A percentile compares a stretch with the other conserved stretches of the same genome.
Conservation (phyloP, 148 eudicot species). For the Rheum nobile region DNA sequence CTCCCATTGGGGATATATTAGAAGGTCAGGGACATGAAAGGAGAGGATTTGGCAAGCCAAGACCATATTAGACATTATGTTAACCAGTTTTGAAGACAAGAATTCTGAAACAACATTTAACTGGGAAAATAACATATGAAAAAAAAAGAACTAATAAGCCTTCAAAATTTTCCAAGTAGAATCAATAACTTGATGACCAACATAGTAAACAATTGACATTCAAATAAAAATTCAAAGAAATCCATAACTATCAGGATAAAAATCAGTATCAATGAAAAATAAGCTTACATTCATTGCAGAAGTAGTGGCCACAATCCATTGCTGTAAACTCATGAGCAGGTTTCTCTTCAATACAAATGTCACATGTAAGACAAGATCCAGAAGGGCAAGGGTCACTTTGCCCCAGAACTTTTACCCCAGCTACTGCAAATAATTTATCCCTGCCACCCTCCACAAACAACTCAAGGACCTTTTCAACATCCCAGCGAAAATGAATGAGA, state of each 20-base stretch:
- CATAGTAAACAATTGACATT: background rate
- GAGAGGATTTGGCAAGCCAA: background rate
- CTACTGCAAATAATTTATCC: conserved; percentile 37
- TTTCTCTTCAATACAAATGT: conserved; percentile 47
- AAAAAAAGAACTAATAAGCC: background rate
- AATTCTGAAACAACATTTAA: background rate
- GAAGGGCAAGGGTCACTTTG: conserved; percentile 16
- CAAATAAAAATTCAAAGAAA: background rate
- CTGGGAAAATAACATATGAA: background rate
- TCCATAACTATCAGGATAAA: background rate
- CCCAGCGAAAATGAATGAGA: conserved; percentile 76
- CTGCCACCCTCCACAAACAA: conserved; percentile 49
- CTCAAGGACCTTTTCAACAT: conserved; percentile 43
- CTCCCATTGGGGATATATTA: background rate
- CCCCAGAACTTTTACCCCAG: conserved; percentile 39
- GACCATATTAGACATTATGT: background rate
- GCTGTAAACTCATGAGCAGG: conserved; percentile 25
- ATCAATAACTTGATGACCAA: background rate
- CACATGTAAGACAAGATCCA: conserved; percentile 28
- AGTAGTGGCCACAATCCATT: conserved; percentile 76
- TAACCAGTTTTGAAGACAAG: background rate
- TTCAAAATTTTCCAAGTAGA: background rate
- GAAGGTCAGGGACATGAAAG: background rate
- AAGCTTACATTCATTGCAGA: conserved; percentile 61
- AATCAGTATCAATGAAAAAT: background rate